Conservation (phyloP, 805 yeast species). For the Metschnikowia reukaufii region DNA sequence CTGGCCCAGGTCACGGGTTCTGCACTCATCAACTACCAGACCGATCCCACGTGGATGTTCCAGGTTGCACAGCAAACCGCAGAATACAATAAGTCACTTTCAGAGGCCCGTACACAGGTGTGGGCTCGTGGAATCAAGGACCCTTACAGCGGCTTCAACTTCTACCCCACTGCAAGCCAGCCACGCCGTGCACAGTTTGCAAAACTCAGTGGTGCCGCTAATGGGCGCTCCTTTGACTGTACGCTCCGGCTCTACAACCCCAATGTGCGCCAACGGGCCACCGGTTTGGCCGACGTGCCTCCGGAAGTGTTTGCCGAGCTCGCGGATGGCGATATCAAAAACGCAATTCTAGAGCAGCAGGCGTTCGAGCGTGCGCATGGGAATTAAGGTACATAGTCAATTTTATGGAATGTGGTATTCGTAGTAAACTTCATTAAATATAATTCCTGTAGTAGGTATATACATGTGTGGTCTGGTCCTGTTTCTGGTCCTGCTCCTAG, state of each 20-base stretch:
- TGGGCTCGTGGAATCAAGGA: constrained; percentile 66
- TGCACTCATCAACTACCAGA: constrained; percentile 42
- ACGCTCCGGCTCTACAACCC: constrained; percentile 44
- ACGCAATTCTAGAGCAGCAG: constrained; percentile 65
- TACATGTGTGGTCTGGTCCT: too few relatives aligned
- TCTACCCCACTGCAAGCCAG: constrained; percentile 75
- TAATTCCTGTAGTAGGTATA: too few relatives aligned
- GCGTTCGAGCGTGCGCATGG: constrained; percentile 38
- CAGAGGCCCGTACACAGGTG: constrained; percentile 56
- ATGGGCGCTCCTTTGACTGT: constrained; percentile 35
- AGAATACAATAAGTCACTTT: constrained; percentile 63
- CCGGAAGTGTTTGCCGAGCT: constrained; percentile 55
- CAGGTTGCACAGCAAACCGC: constrained; percentile 81
- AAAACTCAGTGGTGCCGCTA: constrained; percentile 26
- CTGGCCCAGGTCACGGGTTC: constrained; percentile 40
- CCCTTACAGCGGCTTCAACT: constrained; percentile 78
- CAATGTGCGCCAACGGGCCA: constrained; percentile 49
- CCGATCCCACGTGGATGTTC: constrained; percentile 79
- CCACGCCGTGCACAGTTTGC: constrained; percentile 47
- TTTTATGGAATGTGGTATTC: too few relatives aligned
- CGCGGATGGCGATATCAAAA: constrained; percentile 51
- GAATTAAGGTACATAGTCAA: background rate
- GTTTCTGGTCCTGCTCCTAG: too few relatives aligned
- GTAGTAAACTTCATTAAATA: too few relatives aligned
- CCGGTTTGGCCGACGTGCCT: constrained; percentile 67